A percentile compares a stretch with the other conserved stretches of the same genome.
Conservation (phyloP, 352 stramenopile genomes). For the Phytophthora idaei region DNA sequence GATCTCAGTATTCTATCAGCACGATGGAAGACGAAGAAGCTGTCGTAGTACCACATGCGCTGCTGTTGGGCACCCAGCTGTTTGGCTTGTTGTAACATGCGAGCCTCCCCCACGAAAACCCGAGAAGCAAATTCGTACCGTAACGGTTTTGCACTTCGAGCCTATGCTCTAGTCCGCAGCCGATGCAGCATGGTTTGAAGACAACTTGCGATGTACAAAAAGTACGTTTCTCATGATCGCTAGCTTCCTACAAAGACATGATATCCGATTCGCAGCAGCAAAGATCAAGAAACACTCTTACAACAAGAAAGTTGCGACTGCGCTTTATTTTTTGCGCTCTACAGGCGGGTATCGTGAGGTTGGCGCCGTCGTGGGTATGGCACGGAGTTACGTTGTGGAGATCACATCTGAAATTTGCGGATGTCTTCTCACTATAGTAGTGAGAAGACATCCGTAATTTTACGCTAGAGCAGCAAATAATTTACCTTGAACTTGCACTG, state of each 20-base stretch:
- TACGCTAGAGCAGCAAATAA: too few relatives aligned
- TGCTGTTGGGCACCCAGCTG: too few relatives aligned
- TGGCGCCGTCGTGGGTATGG: constrained; percentile 16
- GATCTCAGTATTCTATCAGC: too few relatives aligned
- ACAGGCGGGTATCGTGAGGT: constrained; percentile 8
- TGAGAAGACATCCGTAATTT: too few relatives aligned
- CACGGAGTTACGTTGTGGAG: constrained; percentile 11
- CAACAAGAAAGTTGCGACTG: constrained; percentile 5
- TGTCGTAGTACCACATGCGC: neutral
- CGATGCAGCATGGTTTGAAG: constrained; percentile 9
- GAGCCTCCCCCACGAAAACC: too few relatives aligned
- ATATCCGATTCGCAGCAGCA: neutral
- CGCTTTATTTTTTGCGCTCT: constrained; percentile 6
- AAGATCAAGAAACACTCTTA: constrained; percentile 4
- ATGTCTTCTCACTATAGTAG: too few relatives aligned
- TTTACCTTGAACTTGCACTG: too few relatives aligned
- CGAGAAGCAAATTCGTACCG: constrained; percentile 9
- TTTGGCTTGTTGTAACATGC: neutral
- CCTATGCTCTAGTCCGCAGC: neutral
- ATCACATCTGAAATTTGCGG: neutral
- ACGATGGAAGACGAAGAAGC: too few relatives aligned
- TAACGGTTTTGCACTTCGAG: constrained; percentile 5
- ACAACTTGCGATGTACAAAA: constrained; percentile 3
- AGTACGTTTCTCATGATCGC: neutral
- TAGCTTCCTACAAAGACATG: neutral